A percentile compares a stretch with the other conserved stretches of the same genome.
These are phyloP conservation scores for Cryptosporidium ryanae DNA, from an alignment of 169 alveolate genomes.

Conservation along the genomic window DNA sequence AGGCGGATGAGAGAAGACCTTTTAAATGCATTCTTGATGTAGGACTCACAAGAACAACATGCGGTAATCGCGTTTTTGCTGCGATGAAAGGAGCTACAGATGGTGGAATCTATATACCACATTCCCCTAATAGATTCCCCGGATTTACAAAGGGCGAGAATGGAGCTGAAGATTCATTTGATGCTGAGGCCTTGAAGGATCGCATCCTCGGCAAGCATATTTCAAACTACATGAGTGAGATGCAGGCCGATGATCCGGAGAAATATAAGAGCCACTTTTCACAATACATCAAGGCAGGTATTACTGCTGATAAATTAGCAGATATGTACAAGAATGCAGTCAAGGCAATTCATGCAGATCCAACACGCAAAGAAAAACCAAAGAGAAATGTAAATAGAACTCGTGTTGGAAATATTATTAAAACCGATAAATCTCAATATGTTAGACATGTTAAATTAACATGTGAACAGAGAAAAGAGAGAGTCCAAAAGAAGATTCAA, in stretches of 20 bases:
- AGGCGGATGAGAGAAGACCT: conserved; percentile 96
- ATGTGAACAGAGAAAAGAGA: conserved; percentile 92
- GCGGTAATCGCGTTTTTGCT: conserved; percentile 99
- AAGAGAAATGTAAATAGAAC: conserved; percentile 83
- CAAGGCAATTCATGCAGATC: conserved; percentile 95
- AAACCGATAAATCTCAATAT: conserved; percentile 91
- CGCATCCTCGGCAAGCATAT: conserved; percentile 98
- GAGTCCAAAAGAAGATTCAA: conserved; percentile 92
- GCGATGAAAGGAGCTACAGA: conserved; percentile 99
- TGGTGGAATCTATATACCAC: conserved; percentile 99
- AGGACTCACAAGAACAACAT: conserved; percentile 98
- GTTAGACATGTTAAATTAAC: conserved; percentile 90
- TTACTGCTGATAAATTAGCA: conserved; percentile 94
- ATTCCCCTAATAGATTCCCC: conserved; percentile 98
- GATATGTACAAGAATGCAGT: conserved; percentile 96
- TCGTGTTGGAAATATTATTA: conserved; percentile 87
- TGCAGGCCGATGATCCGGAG: conserved; percentile 96
- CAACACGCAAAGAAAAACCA: conserved; percentile 85
- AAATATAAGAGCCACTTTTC: conserved; percentile 95
- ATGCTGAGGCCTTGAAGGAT: conserved; percentile 97
- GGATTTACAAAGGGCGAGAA: conserved; percentile 92
- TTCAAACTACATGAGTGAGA: conserved; percentile 95
- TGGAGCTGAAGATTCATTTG: conserved; percentile 92
- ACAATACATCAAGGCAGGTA: conserved; percentile 92
- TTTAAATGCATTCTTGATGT: conserved; percentile 99